Conservation (phyloP, 2,329 filamentous ascomycete genomes). For the Claviceps lovelessii region DNA sequence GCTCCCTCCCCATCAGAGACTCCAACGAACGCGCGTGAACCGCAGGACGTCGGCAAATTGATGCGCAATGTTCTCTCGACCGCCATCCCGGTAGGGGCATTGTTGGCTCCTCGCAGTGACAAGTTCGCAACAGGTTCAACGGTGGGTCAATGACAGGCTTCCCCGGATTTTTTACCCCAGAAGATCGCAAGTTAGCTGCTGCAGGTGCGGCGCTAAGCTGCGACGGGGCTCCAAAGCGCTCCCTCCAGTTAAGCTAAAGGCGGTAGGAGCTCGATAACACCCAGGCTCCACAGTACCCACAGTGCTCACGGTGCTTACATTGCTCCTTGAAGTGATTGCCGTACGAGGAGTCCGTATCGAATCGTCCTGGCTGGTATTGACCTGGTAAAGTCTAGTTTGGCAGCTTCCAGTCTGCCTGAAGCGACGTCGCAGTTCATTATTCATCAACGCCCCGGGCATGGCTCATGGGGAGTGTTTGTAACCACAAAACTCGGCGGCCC, state of each 20-base stretch:
- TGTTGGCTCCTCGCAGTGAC: background rate
- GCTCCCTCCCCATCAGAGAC: background rate
- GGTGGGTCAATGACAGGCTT: conserved; percentile 12
- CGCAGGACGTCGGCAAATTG: background rate
- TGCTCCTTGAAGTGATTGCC: background rate
- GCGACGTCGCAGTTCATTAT: background rate
- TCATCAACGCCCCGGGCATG: background rate
- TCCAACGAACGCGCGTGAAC: no score
- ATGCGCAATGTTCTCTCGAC: background rate
- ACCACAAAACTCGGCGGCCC: background rate
- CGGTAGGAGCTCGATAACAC: no score
- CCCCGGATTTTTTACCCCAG: conserved; percentile 14
- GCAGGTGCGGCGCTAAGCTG: conserved; percentile 3
- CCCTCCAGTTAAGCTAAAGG: background rate
- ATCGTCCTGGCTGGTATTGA: background rate
- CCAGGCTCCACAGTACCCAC: background rate
- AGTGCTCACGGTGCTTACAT: background rate
- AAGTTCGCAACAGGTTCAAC: background rate
- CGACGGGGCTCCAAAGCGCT: background rate
- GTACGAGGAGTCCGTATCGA: background rate
- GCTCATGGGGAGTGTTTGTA: background rate
- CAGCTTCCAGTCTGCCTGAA: no score
- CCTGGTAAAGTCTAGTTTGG: no score
- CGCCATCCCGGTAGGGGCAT: background rate
- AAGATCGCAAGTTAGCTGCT: conserved; percentile 8